Base-by-base conservation (phyloP, 1,139 yeast genomes). In the Debaryomyces singareniensis region DNA sequence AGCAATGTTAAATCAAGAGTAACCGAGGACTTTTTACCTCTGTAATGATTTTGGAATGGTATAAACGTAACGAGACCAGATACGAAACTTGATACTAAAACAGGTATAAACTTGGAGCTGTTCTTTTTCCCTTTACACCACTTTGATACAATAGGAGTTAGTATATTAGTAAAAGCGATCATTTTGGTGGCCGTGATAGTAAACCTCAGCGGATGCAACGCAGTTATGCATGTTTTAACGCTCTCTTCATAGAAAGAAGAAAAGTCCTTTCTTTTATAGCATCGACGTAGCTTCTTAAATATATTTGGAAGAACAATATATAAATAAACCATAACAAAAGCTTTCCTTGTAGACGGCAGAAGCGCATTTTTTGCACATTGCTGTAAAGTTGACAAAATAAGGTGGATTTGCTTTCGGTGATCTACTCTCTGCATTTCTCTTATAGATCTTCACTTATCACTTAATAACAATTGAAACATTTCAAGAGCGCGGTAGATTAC, bases 291-390 rank as follows among this genome's bases (percentile, higher is more conserved):
- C 16, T 43, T 38, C 22, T 47, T 43, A 13, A 58, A 29, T 4
- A 59, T 31, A 29, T 52, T 49, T 3, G 70, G 68, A 3, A 61
- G 34, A 7, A 54, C 45, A 16, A 61, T 55, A 35, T 59, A 64
- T 13, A 57, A 30, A 37, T 62, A 62, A 3, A 69, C 62, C n/a
- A 61, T 49, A 5, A 50, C 24, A 34, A 56, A 61, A 1, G 64
- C 62, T 23, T 50, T 50, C 5, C 37, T 27, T 5, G 42, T 39
- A 5, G 48, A 43, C 14, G 25, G 28, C 32, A 33, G 36, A 9
- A 31, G 27, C 16, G 29, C 32, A 18, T 24, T 18, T 10, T 20
- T 25, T 24, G n/a, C n/a, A n/a, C n/a, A n/a, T n/a, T n/a, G n/a
- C n/a, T n/a, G n/a, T n/a, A n/a, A n/a, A n/a, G n/a, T n/a, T n/a